Base-by-base conservation (phyloP, 495 filamentous ascomycete genomes). In the Chaetomidium leptoderma region DNA sequence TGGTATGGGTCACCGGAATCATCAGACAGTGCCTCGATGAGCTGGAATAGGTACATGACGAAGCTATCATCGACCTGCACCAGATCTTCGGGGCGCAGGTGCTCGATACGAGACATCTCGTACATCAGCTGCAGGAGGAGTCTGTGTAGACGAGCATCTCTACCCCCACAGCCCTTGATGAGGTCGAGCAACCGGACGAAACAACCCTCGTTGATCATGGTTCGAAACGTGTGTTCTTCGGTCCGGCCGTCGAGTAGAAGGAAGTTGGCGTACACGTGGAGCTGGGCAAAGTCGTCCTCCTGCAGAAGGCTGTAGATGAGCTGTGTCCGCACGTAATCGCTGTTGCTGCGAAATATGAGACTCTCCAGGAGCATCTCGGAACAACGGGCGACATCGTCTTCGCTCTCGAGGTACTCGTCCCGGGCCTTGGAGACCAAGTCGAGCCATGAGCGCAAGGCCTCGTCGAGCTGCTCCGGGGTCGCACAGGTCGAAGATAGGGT, bases 1-100 rank as follows among this genome's bases (percentile, higher is more conserved):
- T 97, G 93, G 67, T 96, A 98, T 1, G 93, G 95, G 73, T 98
- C 95, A 66, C 88, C 84, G 54, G 79, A 85, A 74, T 98, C 93
- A 72, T 95, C 86, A 6, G 91, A 92, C 13, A 93, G 76, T 53
- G 87, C 78, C 73, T 98, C 93, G 63, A 96, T 93, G 55, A 97
- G 84, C 54, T 86, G 78, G 64, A 97, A 95, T 10, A 97, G 81
- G 65, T 90, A 88, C 13, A 77, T 78, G 55, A 97, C 79, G 63
- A 97, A 96, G 35, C 81, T 79, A 67, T 98, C 93, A 66, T 96
- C 89, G 56, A 97, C 74, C 26, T 74, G 78, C 80, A 87, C 76
- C 55, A 98, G 70, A 66, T 97, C 92, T 58, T 91, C 84, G 54
- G 78, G 73, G 60, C 82, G 85, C 19, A 98, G 68, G 46, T 85